Percentiles rank a stretch among this genome's conserved stretches.
Evolutionary conservation across 257 asterid species (phyloP).

Genomic region (Plantago major): DNA sequence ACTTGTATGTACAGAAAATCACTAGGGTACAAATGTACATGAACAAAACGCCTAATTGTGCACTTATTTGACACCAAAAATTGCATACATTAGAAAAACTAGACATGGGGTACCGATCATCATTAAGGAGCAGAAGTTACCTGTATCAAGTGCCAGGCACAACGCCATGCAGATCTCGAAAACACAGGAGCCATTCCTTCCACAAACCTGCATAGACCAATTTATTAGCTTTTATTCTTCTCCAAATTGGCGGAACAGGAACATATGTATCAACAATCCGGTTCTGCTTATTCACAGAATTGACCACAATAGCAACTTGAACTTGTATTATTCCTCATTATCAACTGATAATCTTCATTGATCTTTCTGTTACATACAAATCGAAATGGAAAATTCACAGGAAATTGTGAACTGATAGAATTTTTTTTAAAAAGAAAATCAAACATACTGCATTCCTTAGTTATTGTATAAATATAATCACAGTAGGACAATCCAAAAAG

Average conservation of each 20-base stretch:
- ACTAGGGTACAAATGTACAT: conserved; percentile 6
- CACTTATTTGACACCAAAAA: neutral
- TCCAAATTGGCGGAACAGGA: neutral
- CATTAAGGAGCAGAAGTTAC: conserved; percentile 29
- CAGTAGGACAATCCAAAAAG: conserved; percentile 1
- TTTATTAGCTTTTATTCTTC: conserved; percentile 10
- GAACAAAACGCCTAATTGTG: neutral
- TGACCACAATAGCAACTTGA: neutral
- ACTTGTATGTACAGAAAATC: too few species aligned
- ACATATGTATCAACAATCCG: neutral
- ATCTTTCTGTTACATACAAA: too few species aligned
- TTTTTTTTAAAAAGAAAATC: too few species aligned
- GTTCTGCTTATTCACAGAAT: conserved; percentile 1
- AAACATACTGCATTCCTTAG: neutral
- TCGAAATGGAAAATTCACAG: too few species aligned
- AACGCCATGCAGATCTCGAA: conserved; percentile 91
- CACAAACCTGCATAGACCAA: conserved; percentile 66
- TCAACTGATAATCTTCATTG: too few species aligned
- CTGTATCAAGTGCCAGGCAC: conserved; percentile 99
- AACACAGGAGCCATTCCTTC: conserved; percentile 99
- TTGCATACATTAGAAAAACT: neutral
- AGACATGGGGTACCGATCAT: neutral
- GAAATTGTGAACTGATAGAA: too few species aligned
- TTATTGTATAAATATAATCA: neutral
- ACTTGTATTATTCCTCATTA: conserved; percentile 7